phyloP scores from a whole-genome alignment of 768 basidiomycete genomes.

The Macrolepiota albuminosa region DNA sequence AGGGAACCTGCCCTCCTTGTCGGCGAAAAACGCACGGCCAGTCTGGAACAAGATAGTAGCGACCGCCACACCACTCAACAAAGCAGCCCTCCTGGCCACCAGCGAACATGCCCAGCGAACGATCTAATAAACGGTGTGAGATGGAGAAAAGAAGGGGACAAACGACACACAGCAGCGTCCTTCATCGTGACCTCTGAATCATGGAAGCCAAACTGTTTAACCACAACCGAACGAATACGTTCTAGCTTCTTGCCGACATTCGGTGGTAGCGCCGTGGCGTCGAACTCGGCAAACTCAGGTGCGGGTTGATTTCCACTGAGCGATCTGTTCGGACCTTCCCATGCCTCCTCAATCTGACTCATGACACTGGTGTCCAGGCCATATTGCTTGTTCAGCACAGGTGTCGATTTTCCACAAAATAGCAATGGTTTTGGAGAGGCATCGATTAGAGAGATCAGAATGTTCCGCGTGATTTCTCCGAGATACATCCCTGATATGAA shows the following conservation, averaged over 20 bases:
- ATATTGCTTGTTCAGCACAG: slow-evolving; percentile 80
- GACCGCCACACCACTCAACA: slow-evolving; percentile 81
- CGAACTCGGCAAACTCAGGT: slow-evolving; percentile 34
- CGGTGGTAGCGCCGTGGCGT: slow-evolving; percentile 25
- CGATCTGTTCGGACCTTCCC: slow-evolving; percentile 41
- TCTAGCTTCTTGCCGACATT: slow-evolving; percentile 37
- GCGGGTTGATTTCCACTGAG: slow-evolving; percentile 23
- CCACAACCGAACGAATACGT: slow-evolving; percentile 55
- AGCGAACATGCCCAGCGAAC: slow-evolving; percentile 76
- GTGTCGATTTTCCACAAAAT: slow-evolving; percentile 76
- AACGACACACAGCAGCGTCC: slow-evolving; percentile 48
- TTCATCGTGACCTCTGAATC: slow-evolving; percentile 49
- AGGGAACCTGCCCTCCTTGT: slow-evolving; percentile 26
- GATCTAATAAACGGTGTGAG: slow-evolving; percentile 39
- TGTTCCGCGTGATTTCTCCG: slow-evolving; percentile 86
- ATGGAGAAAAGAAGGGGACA: background rate
- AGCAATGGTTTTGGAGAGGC: slow-evolving; percentile 66
- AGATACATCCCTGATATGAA: slow-evolving; percentile 99
- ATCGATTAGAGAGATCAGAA: slow-evolving; percentile 79
- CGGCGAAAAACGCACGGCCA: slow-evolving; percentile 51
- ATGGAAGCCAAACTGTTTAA: slow-evolving; percentile 55
- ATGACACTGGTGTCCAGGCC: slow-evolving; percentile 94
- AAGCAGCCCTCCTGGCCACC: slow-evolving; percentile 79
- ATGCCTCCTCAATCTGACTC: slow-evolving; percentile 76
- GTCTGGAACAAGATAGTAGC: slow-evolving; percentile 86